These are phyloP conservation scores for Sporisorium graminicola DNA, from an alignment of 1,284 basidiomycete species.

Conservation along the genomic window DNA sequence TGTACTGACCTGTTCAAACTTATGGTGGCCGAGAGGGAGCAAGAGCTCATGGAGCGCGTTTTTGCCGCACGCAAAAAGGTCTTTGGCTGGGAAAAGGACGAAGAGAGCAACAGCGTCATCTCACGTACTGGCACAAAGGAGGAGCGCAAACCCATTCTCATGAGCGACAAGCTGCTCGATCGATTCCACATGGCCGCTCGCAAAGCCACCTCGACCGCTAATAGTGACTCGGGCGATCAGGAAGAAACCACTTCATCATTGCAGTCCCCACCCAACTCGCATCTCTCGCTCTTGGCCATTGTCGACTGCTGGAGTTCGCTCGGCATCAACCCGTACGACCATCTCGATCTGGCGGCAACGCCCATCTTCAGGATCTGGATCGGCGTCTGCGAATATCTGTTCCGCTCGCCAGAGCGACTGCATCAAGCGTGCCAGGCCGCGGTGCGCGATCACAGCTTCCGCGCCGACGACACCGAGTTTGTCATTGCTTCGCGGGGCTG, in stretches of 20 bases:
- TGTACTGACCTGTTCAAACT: conserved; percentile 93
- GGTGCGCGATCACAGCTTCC: conserved; percentile 82
- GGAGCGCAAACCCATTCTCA: conserved; percentile 78
- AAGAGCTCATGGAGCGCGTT: conserved; percentile 76
- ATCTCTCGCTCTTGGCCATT: conserved; percentile 96
- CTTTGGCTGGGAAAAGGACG: conserved; percentile 75
- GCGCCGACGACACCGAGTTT: conserved; percentile 92
- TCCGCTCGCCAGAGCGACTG: conserved; percentile 74
- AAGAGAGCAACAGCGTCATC: conserved; percentile 54
- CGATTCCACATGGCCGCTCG: conserved; percentile 83
- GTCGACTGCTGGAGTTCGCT: conserved; percentile 97
- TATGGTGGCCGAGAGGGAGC: conserved; percentile 85
- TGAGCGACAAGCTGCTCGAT: conserved; percentile 88
- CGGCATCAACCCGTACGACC: conserved; percentile 87
- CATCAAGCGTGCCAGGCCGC: conserved; percentile 74
- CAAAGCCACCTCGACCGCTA: conserved; percentile 53
- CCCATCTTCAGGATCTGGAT: conserved; percentile 97
- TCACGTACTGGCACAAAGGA: conserved; percentile 45
- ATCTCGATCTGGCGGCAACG: conserved; percentile 93
- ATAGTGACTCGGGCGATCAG: conserved; percentile 25
- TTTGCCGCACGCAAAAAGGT: conserved; percentile 82
- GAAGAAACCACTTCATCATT: conserved; percentile 7
- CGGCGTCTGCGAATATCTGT: conserved; percentile 95
- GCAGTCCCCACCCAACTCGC: conserved; percentile 79
- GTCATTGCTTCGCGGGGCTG: conserved; percentile 94